Evolutionary conservation across 2,329 filamentous ascomycete species (phyloP), one percentile per base, ranked within the genome.

Genomic region (Sordariomycetes sp.): DNA sequence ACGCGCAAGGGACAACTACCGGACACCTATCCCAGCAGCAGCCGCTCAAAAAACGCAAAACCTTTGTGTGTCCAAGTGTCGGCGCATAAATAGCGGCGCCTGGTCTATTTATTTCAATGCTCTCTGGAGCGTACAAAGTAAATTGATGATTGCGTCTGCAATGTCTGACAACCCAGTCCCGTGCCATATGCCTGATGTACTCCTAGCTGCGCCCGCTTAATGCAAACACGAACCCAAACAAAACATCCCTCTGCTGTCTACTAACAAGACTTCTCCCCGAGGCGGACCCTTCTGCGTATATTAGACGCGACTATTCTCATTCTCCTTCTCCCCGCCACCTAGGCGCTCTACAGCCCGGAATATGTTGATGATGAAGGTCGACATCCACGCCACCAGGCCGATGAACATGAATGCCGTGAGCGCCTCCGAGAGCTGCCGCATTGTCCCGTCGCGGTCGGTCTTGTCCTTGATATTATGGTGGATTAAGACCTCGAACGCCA

Each of bases 361-460:
- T 59, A 90, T 83, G 70, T 90, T 96, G 59, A 96, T 85, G 54
- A 86, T 82, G 71, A 97, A 95, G 24, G 90, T 96, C 68, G 87
- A 78, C 60, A 92, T 80, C 92, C 92, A 97, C n/a, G 89, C 86
- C 60, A 95, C 76, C 59, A 96, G 76, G 10, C 89, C 89, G 59
- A 96, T 77, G 55, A 95, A 74, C 63, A 96, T 77, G 56, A 95
- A 87, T 8, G 81, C 85, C 50, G 89, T 86, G 61, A 97, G 72
- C 3, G 87, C 86, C 66, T 84, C 83, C 62, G 76, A 77, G 55
- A 79, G 65, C 15, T 59, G 57, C 25, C 53, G 56, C 39, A 57
- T 53, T 8, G 53, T 56, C 34, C 52, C 55, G 20, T 57, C 56
- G 20, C 56, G 50, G 17, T 60, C 59, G 28, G 3, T 32, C 28